Evolutionary conservation across 2,329 filamentous ascomycete genomes (phyloP), one percentile per base, ranked within the genome.

Genomic region (Penicillium sp.): DNA sequence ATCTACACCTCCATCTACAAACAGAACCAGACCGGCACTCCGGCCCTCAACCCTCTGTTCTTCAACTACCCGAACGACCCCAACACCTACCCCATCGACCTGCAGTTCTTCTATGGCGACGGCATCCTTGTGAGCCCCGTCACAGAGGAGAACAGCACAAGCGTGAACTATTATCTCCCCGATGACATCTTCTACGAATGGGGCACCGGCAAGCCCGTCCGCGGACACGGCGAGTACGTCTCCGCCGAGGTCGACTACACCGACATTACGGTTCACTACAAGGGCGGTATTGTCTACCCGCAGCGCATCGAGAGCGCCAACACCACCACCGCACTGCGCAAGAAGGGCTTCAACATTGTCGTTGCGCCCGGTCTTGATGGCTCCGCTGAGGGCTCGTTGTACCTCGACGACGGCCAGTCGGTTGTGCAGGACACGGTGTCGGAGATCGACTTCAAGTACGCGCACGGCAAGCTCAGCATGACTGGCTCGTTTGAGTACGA

Each of bases 321-420:
- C 77, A 90, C 78, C 69, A 92, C 72, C 69, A 85, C 67, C 71
- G 88, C 78, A 17, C 73, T 86, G 29, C 78, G 82, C 45, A 79
- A 83, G 65, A 78, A 89, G 68, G 79, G 86, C 64, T 93, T 93
- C 75, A 81, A 87, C 68, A 77, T 94, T 49, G 68, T 93, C 41
- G 81, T 94, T 41, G 87, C 89, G 0, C 81, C 89, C 0, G 85
- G 82, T 4, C 68, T 72, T 0, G 77, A 88, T 54, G 89, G 87
- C 4, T 82, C 76, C 8, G 90, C 90, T 0, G 72, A 70, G 1
- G 90, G 90, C 0, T 78, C 80, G 49, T 77, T 94, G 52, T 93
- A 93, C 70, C 76, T 93, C 4, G 90, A 94, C 63, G 90, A 94
- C 59, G 90, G 90, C 5, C 84, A 86, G 56, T 86, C 82, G 38